Evolutionary conservation across 2,329 filamentous ascomycete species (phyloP), one percentile per base, ranked within the genome.

Genomic region (Aphanoascus verrucosus): DNA sequence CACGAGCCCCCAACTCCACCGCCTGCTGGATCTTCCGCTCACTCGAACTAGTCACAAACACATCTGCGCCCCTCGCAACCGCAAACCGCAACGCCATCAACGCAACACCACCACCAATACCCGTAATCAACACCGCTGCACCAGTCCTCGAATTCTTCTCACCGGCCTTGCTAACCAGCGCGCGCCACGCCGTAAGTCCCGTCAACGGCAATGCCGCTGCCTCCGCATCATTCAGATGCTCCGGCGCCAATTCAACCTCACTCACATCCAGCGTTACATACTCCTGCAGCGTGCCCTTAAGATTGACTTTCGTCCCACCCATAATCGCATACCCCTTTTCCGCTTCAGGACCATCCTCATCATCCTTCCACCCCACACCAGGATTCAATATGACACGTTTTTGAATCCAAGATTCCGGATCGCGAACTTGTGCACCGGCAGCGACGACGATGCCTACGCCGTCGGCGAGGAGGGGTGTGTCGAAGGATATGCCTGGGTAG

Each of bases 21-120:
- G 90, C 88, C 64, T 78, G 82, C 46, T 79, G 76, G 56, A 97
- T 80, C 77, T 95, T 95, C 61, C 78, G 82, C 59, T 80, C 69
- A 58, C 81, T 83, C 7, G 86, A 83, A 53, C 83, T 88, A 1
- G 84, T 91, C 53, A 95, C 88, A 64, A 77, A 94, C n/a, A 91
- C 85, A 66, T 83, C 81, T 62, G 84, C 81, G 37, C 88, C 86
- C 59, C 81, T 72, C 8, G 81, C 88, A 11, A 84, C 81, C 9
- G 81, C 89, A 69, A 94, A 94, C 67, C 88, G 77, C 61, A 96
- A 72, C 5, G 80, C 85, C 74, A 87, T 84, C 53, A 96, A 73
- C 34, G 91, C 91, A 0, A 96, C 91, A 42, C 91, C 91, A 35
- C 91, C 91, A 0, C 91, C 91, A 67, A 97, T 94, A 0, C 91